Evolutionary conservation across 768 basidiomycete species (phyloP).

Genomic region (Cubamyces lactineus): DNA sequence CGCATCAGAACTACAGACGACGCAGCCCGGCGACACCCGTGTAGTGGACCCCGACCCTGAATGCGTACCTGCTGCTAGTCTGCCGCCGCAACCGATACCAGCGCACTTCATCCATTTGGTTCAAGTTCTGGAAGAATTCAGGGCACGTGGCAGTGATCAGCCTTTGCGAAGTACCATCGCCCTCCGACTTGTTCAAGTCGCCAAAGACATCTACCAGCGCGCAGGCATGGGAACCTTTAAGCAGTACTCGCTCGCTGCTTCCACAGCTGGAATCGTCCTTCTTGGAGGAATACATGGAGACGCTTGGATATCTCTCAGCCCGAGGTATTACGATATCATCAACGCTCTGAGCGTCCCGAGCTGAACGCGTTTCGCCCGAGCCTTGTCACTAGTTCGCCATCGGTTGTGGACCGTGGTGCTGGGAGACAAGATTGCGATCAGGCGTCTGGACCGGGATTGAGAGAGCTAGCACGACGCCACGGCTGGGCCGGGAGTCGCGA

Average conservation of each 20-base stretch:
- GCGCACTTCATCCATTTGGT: conserved; percentile 14
- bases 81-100: too few relatives aligned
- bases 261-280: conserved; percentile 16
- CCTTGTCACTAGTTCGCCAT: too few relatives aligned
- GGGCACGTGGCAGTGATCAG: not conserved
- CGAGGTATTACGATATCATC: conserved; percentile 6
- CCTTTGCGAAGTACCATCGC: conserved; percentile 6
- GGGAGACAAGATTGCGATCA: too few relatives aligned
- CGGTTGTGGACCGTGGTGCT: too few relatives aligned
- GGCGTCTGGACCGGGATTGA: too few relatives aligned
- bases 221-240: conserved; percentile 24
- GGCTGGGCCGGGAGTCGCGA: not conserved
- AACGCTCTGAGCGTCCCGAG: not conserved
- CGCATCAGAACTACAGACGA: too few relatives aligned
- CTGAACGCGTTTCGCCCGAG: not conserved
- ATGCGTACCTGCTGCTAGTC: too few relatives aligned
- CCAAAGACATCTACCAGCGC: conserved; percentile 7
- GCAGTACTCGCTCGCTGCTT: conserved; percentile 28
- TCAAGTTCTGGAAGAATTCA: conserved; percentile 2
- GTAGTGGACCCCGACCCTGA: too few relatives aligned
- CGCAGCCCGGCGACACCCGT: too few relatives aligned
- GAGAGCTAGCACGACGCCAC: too few relatives aligned
- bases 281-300: conserved; percentile 2
- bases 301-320: conserved; percentile 12
- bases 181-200: not conserved